Evolutionary conservation across 2,329 filamentous ascomycete genomes (phyloP), one percentile per base, ranked within the genome.

Genomic region (Sodiomyces alkalinus): DNA sequence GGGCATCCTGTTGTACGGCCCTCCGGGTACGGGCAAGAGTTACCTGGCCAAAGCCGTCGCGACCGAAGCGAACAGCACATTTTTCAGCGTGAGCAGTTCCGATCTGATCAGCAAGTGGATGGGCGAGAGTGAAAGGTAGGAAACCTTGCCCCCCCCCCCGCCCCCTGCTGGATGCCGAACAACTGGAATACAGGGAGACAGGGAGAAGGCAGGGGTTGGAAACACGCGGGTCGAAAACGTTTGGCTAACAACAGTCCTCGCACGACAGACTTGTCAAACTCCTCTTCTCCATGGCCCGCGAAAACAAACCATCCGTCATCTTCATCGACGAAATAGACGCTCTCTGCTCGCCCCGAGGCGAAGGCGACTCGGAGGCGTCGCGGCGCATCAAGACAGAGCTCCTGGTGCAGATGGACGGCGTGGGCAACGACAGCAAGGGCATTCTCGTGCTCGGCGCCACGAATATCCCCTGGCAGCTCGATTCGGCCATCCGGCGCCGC

Each of bases 31-130:
- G 5, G 90, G 90, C 60, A 98, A 98, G 64, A 90, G 80, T 62
- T 94, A 94, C 53, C 62, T 98, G 30, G 90, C 90, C 37, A 98
- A 96, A 55, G 90, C 90, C 3, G 87, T 98, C 28, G 90, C 90
- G 29, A 98, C 90, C 12, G 90, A 98, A 56, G 90, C 90, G 33
- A 96, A 98, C 55, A 94, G 86, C 55, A 96, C 90, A 4, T 98
- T 98, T 52, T 98, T 98, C 68, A 94, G 85, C 47, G 87, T 98
- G 40, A 92, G 82, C 57, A 92, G 82, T 64, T 92, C 83, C 48
- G 90, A 98, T 51, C 55, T 98, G 53, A 90, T 98, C 35, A 93
- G 83, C 53, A 98, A 98, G 52, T 98, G 90, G 90, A 98, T 98
- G 90, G 90, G 90, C 60, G 90, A 98, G 57, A 92, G 81, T 64